Conservation (phyloP, 2,329 filamentous ascomycete genomes). For the Dryadomyces sulphureus region DNA sequence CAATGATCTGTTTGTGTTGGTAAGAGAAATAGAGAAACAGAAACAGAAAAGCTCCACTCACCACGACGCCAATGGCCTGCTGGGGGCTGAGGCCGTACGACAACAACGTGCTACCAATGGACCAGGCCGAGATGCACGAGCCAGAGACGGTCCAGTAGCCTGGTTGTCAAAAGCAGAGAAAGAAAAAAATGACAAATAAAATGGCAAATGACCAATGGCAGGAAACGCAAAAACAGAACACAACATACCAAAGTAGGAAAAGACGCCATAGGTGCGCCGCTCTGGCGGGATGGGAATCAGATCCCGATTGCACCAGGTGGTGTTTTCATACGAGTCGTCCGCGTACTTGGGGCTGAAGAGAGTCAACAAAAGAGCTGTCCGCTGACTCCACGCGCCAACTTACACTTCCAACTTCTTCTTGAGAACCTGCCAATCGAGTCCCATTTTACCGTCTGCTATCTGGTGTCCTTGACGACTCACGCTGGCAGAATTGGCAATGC, state of each 20-base stretch:
- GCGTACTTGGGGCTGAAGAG: slow-evolving; percentile 3
- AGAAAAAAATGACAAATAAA: too few species aligned
- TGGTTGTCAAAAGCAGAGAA: too few species aligned
- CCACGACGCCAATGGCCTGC: slow-evolving; percentile 8
- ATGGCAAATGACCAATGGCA: too few species aligned
- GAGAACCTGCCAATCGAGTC: neutral
- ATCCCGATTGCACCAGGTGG: slow-evolving; percentile 33
- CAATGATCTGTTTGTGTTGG: slow-evolving; percentile 16
- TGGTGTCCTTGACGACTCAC: too few species aligned
- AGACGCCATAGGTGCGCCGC: slow-evolving; percentile 22
- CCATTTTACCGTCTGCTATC: neutral
- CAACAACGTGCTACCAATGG: slow-evolving; percentile 7
- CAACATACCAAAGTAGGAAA: slow-evolving; percentile 4
- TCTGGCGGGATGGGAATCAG: slow-evolving; percentile 25
- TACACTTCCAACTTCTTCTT: neutral
- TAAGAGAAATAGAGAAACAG: slow-evolving; percentile 4
- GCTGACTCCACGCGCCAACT: neutral
- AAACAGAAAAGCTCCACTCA: slow-evolving; percentile 17
- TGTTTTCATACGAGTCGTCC: slow-evolving; percentile 21
- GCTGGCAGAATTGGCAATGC: too few species aligned
- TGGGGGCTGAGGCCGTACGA: slow-evolving; percentile 7
- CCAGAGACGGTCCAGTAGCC: slow-evolving; percentile 7
- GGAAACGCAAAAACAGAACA: too few species aligned
- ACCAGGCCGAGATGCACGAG: slow-evolving; percentile 9
- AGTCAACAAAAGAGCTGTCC: too few species aligned